Evolutionary conservation across 1,139 yeast genomes (phyloP).

Genomic region (Wickerhamomyces sp.): DNA sequence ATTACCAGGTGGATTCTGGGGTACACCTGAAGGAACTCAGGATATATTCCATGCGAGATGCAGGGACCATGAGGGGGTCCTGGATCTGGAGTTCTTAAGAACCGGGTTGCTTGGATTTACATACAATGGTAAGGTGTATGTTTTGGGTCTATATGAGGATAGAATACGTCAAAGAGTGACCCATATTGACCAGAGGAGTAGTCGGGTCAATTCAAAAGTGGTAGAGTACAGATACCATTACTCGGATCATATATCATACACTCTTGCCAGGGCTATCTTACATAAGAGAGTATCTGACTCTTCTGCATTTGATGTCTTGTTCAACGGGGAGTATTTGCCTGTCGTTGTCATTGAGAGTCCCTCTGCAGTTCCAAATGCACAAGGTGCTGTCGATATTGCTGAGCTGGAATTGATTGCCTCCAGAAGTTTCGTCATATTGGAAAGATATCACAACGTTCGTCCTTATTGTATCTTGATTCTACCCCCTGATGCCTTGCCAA

Average conservation of each 20-base stretch:
- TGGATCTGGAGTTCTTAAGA: conserved; percentile 77
- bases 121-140: conserved; percentile 79
- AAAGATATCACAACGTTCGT: conserved; percentile 67
- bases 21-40: conserved; percentile 61
- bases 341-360: conserved; percentile 87
- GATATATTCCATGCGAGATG: conserved; percentile 80
- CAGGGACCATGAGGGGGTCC: conserved; percentile 58
- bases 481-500: conserved; percentile 77
- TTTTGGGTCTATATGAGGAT: conserved; percentile 88
- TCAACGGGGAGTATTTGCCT: conserved; percentile 81
- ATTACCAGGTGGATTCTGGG: conserved; percentile 85
- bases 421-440: conserved; percentile 65
- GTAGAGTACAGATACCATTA: conserved; percentile 60
- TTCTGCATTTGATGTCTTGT: conserved; percentile 82
- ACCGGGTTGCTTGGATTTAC: conserved; percentile 90
- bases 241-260: conserved; percentile 65
- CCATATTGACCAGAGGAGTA: conserved; percentile 51
- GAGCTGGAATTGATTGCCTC: conserved; percentile 71
- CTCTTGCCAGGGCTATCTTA: conserved; percentile 70
- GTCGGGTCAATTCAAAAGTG: conserved; percentile 10
- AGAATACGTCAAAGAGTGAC: conserved; percentile 74
- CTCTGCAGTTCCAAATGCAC: conserved; percentile 41
- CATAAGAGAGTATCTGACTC: conserved; percentile 77
- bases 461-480: conserved; percentile 80
- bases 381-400: conserved; percentile 42